Evolutionary conservation across 1,139 yeast genomes (phyloP).

Genomic region (Starmera stellimalicola): DNA sequence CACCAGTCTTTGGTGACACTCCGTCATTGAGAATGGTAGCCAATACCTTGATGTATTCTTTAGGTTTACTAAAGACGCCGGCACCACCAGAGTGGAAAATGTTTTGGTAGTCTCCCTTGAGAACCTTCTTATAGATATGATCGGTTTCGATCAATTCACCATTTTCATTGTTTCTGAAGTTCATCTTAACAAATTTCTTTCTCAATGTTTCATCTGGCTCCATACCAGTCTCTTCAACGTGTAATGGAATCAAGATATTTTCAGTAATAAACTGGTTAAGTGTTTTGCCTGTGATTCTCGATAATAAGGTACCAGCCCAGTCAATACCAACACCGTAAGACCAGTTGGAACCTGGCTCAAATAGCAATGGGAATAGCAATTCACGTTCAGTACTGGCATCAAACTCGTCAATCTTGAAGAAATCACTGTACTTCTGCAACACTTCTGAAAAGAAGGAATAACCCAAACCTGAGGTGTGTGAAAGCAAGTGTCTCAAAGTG

Average conservation of each 20-base stretch:
- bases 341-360: slow-evolving; percentile 47
- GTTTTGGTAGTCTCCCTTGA: slow-evolving; percentile 6
- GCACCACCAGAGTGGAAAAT: slow-evolving; percentile 28
- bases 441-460: slow-evolving; percentile 32
- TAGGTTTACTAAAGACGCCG: slow-evolving; percentile 26
- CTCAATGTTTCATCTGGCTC: slow-evolving; percentile 9
- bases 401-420: slow-evolving; percentile 17
- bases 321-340: slow-evolving; percentile 43
- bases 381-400: slow-evolving; percentile 9
- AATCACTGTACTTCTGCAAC: slow-evolving; percentile 15
- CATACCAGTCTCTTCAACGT: slow-evolving; percentile 17
- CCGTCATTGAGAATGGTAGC: slow-evolving; percentile 28
- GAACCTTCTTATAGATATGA: slow-evolving; percentile 6
- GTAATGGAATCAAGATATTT: slow-evolving; percentile 35
- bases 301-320: slow-evolving; percentile 42
- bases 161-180: slow-evolving; percentile 7
- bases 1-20: slow-evolving; percentile 22
- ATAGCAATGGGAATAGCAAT: slow-evolving; percentile 29
- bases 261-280: slow-evolving; percentile 33
- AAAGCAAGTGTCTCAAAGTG: slow-evolving; percentile 39
- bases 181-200: slow-evolving; percentile 11
- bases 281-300: slow-evolving; percentile 32
- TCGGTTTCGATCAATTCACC: slow-evolving; percentile 7
- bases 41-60: slow-evolving; percentile 26
- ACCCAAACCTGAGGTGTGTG: slow-evolving; percentile 44